Conservation (phyloP, 495 filamentous ascomycete species). For the Aspergillus nidulans region DNA sequence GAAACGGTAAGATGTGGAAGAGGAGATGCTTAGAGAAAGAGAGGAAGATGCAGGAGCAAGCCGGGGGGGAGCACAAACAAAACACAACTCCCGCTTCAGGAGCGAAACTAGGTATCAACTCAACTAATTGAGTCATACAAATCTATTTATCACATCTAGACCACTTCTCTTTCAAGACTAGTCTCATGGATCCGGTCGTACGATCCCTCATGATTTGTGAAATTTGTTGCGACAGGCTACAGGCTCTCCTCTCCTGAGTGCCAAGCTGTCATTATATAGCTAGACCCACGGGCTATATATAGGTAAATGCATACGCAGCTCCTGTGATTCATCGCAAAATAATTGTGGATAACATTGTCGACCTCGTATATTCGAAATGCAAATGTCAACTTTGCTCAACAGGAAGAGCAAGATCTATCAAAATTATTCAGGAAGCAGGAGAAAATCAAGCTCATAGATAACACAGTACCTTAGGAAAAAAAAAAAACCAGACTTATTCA, state of each 20-base stretch:
- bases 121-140: neutral
- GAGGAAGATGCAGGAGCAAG: neutral
- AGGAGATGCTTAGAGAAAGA: neutral
- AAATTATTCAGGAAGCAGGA: neutral
- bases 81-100: neutral
- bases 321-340: neutral
- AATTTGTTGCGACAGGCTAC: neutral
- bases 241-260: neutral
- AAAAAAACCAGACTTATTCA: neutral
- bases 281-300: neutral
- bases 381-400: neutral
- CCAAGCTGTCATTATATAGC: neutral
- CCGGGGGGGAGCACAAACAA: constrained; percentile 3
- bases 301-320: neutral
- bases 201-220: neutral
- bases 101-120: neutral
- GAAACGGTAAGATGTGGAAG: neutral
- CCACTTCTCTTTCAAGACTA: neutral
- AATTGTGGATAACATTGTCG: neutral
- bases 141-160: neutral
- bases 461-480: neutral
- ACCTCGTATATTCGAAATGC: neutral
- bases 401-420: neutral
- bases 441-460: neutral
- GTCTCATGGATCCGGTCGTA: neutral